Base-by-base conservation (phyloP, 192 early-diverging fungal genomes). In the Bifiguratus adelaidae region DNA sequence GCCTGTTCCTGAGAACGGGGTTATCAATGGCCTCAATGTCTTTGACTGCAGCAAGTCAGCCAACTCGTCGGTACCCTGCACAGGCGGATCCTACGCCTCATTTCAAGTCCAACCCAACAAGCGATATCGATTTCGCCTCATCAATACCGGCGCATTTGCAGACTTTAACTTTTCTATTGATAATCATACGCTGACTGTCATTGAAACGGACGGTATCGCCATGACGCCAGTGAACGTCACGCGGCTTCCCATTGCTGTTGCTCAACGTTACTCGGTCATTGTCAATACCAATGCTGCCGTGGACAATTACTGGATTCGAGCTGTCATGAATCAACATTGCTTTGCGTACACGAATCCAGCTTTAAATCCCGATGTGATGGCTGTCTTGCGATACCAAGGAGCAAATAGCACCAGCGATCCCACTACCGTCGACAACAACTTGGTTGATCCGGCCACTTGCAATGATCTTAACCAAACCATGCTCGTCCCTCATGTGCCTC, bases 51-150 rank as follows among this genome's bases (percentile, higher is more conserved):
- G 25, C 15, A 30, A 30, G 6, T 26, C 44, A 29, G 32, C 44
- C 2, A 45, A 45, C 32, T 20, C 15, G 18, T 45, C 44, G 7
- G n/a, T 30, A 6, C 15, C 44, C 15, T 45, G 44, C 28, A 45
- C 25, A 20, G 44, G 44, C 48, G 40, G n/a, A 44, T 3, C 24
- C 7, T 11, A 25, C 35, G 28, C 55, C 6, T n/a, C n/a, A n/a
- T n/a, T n/a, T n/a, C n/a, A n/a, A n/a, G n/a, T n/a, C n/a, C n/a
- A n/a, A n/a, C n/a, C n/a, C n/a, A n/a, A n/a, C n/a, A n/a, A n/a
- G n/a, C n/a, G 50, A 25, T 81, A 80, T 61, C 71, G 76, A 8
- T 40, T 84, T 48, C 66, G 82, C 4, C 36, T 84, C 18, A 70
- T 84, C 53, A 71, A 70, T 42, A 71, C 73, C 18, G 55, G 56